Evolutionary conservation across 2,329 filamentous ascomycete genomes (phyloP), one percentile per base, ranked within the genome.

Genomic region (Leptographium procerum): DNA sequence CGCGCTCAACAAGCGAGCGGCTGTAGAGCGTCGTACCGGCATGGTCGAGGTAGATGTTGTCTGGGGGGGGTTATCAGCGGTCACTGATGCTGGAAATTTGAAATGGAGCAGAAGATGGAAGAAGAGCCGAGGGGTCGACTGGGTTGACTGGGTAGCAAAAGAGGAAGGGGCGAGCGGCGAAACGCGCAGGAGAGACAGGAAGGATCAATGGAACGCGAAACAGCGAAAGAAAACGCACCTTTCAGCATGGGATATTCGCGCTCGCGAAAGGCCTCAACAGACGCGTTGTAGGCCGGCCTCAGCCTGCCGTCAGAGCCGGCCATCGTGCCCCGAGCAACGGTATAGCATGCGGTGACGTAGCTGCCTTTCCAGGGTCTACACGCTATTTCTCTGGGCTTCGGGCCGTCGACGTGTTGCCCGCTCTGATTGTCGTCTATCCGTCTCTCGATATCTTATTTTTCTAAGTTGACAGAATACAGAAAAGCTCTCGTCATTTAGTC

Each of bases 11-110:
- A 28, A 94, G 73, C 33, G 88, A 91, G 69, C 87, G 92, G 48
- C 90, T 77, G 68, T 88, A 89, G 1, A 88, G 76, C 0, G 91
- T 92, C n/a, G 89, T 89, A n/a, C 91, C 92, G 0, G 91, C 91
- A 86, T 97, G 91, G 66, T 97, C 92, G 59, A 97, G 85, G 70
- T 96, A 97, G 52, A 85, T 78, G 11, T 83, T 83, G 56, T 81
- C 89, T 92, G 57, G 43, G 36, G 61, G 52, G n/a, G n/a, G n/a
- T n/a, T n/a, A n/a, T 62, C 40, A 43, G 40, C 7, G 40, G 61
- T 62, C 53, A 63, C 57, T 14, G 26, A 16, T 52, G 50, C 22
- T 13, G 7, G 50, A 29, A 1, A 31, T n/a, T 13, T n/a, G n/a
- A 16, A 28, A 19, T 16, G 14, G 4, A 26, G n/a, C 22, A 19